Evolutionary conservation across 257 asterid species (phyloP).

Genomic region (Buddleja alternifolia): DNA sequence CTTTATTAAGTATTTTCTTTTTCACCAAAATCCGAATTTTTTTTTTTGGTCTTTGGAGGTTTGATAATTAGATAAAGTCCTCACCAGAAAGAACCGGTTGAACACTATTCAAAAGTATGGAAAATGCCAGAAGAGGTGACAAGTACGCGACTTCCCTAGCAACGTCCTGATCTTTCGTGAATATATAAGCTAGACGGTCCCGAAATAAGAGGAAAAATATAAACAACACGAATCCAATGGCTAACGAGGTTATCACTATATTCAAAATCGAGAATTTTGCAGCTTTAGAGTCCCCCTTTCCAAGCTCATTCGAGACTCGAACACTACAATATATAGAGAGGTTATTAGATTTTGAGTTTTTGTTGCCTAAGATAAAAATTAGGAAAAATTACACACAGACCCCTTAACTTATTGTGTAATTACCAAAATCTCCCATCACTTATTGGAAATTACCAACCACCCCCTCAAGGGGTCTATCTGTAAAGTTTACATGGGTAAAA

Average conservation of each 20-base stretch:
- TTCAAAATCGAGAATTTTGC: constrained; percentile 57
- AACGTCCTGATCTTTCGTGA: constrained; percentile 50
- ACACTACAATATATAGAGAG: constrained; percentile 54
- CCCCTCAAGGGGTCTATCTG: too few relatives aligned
- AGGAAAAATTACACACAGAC: too few relatives aligned
- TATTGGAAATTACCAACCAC: too few relatives aligned
- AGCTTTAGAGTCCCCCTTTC: constrained; percentile 63
- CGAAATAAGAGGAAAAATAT: constrained; percentile 57
- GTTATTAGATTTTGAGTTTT: too few relatives aligned
- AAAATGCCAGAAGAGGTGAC: constrained; percentile 67
- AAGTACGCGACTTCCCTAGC: constrained; percentile 50
- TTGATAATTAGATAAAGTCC: too few relatives aligned
- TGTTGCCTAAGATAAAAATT: too few relatives aligned
- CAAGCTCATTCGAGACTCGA: constrained; percentile 75
- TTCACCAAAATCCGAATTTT: too few relatives aligned
- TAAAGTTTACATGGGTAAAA: too few relatives aligned
- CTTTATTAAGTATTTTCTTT: too few relatives aligned
- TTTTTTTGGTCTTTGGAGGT: too few relatives aligned
- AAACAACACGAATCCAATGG: constrained; percentile 49
- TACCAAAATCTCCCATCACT: too few relatives aligned
- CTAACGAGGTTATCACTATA: constrained; percentile 50
- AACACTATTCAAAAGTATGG: constrained; percentile 65
- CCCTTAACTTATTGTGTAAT: too few relatives aligned
- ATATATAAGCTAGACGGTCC: constrained; percentile 56
- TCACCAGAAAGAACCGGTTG: constrained; percentile 80